These are phyloP conservation scores for Quercus rubra DNA, from an alignment of 306 rosid species.

Conservation along the genomic window DNA sequence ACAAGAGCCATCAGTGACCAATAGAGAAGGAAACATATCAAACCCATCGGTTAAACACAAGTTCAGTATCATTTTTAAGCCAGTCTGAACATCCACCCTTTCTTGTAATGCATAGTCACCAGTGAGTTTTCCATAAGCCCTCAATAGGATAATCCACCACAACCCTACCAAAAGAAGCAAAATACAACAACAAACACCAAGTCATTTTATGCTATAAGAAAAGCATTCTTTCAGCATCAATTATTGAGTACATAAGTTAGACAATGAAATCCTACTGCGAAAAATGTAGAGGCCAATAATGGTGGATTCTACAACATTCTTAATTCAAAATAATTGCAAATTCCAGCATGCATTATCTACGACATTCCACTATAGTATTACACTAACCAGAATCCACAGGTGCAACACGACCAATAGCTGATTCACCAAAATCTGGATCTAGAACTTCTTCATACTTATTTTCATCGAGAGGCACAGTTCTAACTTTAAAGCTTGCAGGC, in stretches of 20 bases:
- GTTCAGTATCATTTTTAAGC: constrained; percentile 84
- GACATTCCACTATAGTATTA: constrained; percentile 1
- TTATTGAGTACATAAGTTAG: not conserved
- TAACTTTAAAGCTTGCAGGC: constrained; percentile 99
- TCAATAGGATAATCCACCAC: constrained; percentile 94
- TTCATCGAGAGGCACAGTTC: constrained; percentile 45
- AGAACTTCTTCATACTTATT: constrained; percentile 65
- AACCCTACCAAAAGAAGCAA: constrained; percentile 50
- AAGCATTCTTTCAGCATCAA: not conserved
- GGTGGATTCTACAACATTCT: not conserved
- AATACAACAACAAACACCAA: not conserved
- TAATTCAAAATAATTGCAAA: not conserved
- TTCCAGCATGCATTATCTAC: not conserved
- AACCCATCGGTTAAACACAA: constrained; percentile 89
- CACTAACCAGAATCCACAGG: constrained; percentile 96
- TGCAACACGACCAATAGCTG: constrained; percentile 99
- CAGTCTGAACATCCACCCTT: constrained; percentile 89
- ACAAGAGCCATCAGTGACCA: constrained; percentile 98
- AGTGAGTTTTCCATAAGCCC: constrained; percentile 87
- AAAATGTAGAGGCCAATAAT: not conserved
- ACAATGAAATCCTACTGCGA: not conserved
- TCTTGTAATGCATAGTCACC: constrained; percentile 85
- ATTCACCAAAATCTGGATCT: constrained; percentile 98
- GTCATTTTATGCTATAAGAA: constrained; percentile 10
- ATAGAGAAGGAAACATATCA: constrained; percentile 90